Base-by-base conservation (phyloP, 2,329 filamentous ascomycete genomes). In the Trichoderma harzianum region DNA sequence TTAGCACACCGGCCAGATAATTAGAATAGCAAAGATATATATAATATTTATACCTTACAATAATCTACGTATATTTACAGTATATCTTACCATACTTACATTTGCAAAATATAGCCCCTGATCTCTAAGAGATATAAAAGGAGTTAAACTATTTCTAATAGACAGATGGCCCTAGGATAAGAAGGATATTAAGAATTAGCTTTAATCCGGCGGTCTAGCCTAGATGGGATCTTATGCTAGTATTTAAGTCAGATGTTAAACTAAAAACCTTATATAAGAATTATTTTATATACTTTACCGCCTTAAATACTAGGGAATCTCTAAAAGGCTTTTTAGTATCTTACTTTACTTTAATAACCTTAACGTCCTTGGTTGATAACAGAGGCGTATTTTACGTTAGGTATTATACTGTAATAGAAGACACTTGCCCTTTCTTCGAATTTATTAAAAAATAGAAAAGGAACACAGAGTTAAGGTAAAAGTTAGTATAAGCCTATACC, bases 51-150 rank as follows among this genome's bases (percentile, higher is more conserved):
- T 78, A 1, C 78, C 79, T 1, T 79, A 78, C 58, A 78, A 80
- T 58, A 77, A 78, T 34, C 75, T 80, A 74, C 77, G 78, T 7
- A 43, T 80, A 2, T 80, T 80, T 67, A 79, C 79, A 75, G 78
- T 77, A 64, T 80, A 78, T 62, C 76, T 77, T 11, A 77, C 78
- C 58, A 74, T 80, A 12, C 70, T 79, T 30, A 75, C 78, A 1
- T 79, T 72, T 39, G 73, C 74, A 2, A 74, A 75, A 3, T 77
- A 79, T 63, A 75, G 74, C 16, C 77, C 73, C 3, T 24, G 30
- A n/a, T 66, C 68, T 2, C 11, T 26, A 4, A 8, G 14, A 60
- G 30, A 21, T 26, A 4, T n/a, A 6, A 14, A 30, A 1, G 57
- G 63, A 24, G 12, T 10, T 16, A 16, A 62, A 3, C 26, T 63